These are phyloP conservation scores for Orbilia blumenaviensis DNA, from an alignment of 2,329 filamentous ascomycete species.

Conservation along the genomic window DNA sequence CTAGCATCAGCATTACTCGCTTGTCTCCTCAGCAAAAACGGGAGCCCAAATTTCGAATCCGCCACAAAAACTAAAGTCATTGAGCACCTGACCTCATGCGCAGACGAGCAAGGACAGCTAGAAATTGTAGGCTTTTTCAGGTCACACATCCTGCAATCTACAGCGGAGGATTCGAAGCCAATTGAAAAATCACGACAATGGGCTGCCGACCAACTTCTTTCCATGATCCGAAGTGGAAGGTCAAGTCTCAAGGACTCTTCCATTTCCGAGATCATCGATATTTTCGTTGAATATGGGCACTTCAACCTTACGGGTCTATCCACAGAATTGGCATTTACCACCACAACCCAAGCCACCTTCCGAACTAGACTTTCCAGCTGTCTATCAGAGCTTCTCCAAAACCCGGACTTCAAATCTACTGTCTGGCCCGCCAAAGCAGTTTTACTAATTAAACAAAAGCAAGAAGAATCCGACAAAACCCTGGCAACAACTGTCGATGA, in stretches of 20 bases:
- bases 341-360: constrained; percentile 55
- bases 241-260: constrained; percentile 49
- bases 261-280: constrained; percentile 54
- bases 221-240: constrained; percentile 55
- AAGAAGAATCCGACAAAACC: neutral
- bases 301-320: constrained; percentile 50
- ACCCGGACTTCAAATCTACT: constrained; percentile 17
- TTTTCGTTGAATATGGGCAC: constrained; percentile 56
- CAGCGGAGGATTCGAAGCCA: constrained; percentile 47
- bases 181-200: constrained; percentile 56
- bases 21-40: constrained; percentile 53
- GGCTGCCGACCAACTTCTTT: constrained; percentile 57
- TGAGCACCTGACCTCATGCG: constrained; percentile 74
- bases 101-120: constrained; percentile 65
- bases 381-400: constrained; percentile 47
- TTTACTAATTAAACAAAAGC: constrained; percentile 28
- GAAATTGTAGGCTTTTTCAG: constrained; percentile 54
- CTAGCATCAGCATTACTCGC: constrained; percentile 63
- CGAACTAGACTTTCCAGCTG: constrained; percentile 56
- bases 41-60: constrained; percentile 75
- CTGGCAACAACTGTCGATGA: constrained; percentile 33
- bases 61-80: constrained; percentile 85
- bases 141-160: constrained; percentile 19
- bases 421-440: constrained; percentile 40
- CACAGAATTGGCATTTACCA: constrained; percentile 36